Evolutionary conservation across 176 grass and related monocot species (phyloP), one percentile per base, ranked within the genome.

Genomic region (Juncus effusus): DNA sequence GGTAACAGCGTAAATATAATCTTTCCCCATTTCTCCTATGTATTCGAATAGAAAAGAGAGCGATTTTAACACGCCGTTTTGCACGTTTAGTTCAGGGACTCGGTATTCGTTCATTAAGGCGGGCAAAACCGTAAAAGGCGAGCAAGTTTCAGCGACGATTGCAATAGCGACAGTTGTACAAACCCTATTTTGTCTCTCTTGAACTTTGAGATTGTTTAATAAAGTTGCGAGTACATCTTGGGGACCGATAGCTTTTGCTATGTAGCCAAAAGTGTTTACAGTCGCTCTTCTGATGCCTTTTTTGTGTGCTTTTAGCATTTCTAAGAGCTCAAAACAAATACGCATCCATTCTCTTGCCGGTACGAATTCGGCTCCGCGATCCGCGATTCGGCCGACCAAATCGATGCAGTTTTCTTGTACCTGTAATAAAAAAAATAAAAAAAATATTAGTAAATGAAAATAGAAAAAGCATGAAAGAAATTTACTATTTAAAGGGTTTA

Each of bases 331-430:
- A 37, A 99, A 99, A 41, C 94, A 99, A 67, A 99, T 99, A 70
- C 88, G 90, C 94, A 99, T 99, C 94, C 94, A 99, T 50, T 99
- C 94, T 71, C 94, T 89, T 6, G 94, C 94, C 19, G 88, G 88
- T 8, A 99, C 94, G 65, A 92, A 99, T 68, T 97, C 94, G 65
- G 94, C 94, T 74, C 94, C 88, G 82, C 88, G 88, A 64, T 93
- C 94, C 72, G 88, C 88, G 81, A 99, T 99, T 54, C 94, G 80
- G 69, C 94, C 94, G 64, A 99, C 94, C 60, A 99, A 81, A 57
- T 99, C 94, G 19, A 97, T 97, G 60, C 94, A 97, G 63, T 97
- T 97, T 78, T 97, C 94, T 77, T 97, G 94, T 50, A 97, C 94
- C 19, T 28, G 19, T 28, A 28, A 28, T 28, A 28, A 28, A 28